Base-by-base conservation (phyloP, 1,284 basidiomycete species). In the Thecaphora thlaspeos region DNA sequence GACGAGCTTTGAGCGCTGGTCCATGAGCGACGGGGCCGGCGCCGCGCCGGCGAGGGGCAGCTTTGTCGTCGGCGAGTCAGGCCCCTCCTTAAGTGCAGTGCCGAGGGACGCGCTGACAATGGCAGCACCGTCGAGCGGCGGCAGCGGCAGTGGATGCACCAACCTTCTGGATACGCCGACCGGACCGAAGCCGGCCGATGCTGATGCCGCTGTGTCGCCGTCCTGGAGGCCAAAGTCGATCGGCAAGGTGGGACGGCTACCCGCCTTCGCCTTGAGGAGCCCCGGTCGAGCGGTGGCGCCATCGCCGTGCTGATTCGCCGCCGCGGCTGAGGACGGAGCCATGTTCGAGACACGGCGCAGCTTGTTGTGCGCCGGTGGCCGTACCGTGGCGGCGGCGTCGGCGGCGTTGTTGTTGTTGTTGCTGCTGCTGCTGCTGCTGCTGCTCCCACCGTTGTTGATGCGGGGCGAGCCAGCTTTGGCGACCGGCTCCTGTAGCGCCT, bases 401-500 rank as follows among this genome's bases (percentile, higher is more conserved):
- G n/a, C n/a, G n/a, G n/a, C n/a, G n/a, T n/a, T n/a, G n/a, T n/a
- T n/a, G n/a, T n/a, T n/a, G n/a, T n/a, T n/a, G n/a, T n/a, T n/a
- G n/a, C n/a, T n/a, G n/a, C n/a, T n/a, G n/a, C n/a, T n/a, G n/a
- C n/a, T n/a, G n/a, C n/a, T n/a, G n/a, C n/a, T n/a, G n/a, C n/a
- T n/a, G n/a, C n/a, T n/a, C n/a, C n/a, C n/a, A n/a, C n/a, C n/a
- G 3, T 65, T 58, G 17, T 48, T 48, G 0, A 53, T 38, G 32
- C 62, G 57, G 5, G 48, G 46, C 0, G 41, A 46, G 14, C 53
- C 43, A 18, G 56, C 53, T 23, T 61, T 17, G 11, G 4, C 59
- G 4, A 53, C 84, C 68, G 77, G 91, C 88, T 92, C 81, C 87
- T 92, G 73, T 50, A 98, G 80, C 0, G 92, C 92, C 76, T 96